A percentile compares a stretch with the other conserved stretches of the same genome.
Conservation (phyloP, 78 protist species). For the Tieghemostelium lacteum region DNA sequence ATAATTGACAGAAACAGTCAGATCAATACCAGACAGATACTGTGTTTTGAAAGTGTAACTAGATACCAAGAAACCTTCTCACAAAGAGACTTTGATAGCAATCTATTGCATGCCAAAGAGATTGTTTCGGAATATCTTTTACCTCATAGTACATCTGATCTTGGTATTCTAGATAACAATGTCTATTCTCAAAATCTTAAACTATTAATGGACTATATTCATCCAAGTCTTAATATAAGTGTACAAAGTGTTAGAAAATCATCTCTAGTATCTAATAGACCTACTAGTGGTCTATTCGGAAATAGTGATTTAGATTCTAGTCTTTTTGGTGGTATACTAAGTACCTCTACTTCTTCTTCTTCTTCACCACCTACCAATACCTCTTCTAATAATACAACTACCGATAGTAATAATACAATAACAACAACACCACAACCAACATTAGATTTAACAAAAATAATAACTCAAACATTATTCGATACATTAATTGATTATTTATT, state of each 20-base stretch:
- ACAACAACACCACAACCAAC: too few species aligned
- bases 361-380: not conserved
- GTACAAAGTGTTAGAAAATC: too few species aligned
- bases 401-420: not conserved
- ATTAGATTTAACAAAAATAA: not conserved
- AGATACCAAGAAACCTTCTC: constrained; percentile 2
- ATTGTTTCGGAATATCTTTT: not conserved
- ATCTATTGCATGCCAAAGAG: constrained; percentile 11
- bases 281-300: not conserved
- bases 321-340: not conserved
- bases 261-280: not conserved
- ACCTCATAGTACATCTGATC: not conserved
- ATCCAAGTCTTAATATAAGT: too few species aligned
- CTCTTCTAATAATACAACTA: not conserved
- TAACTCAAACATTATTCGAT: constrained; percentile 34
- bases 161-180: not conserved
- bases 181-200: too few species aligned
- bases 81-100: not conserved
- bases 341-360: not conserved
- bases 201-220: not conserved
- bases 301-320: not conserved
- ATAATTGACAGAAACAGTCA: constrained; percentile 5
- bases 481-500: constrained; percentile 26
- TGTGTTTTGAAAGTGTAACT: constrained; percentile 5
- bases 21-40: not conserved